These are phyloP conservation scores for Saccharum spontaneum DNA, from an alignment of 176 grass and related monocot species.

Conservation along the genomic window DNA sequence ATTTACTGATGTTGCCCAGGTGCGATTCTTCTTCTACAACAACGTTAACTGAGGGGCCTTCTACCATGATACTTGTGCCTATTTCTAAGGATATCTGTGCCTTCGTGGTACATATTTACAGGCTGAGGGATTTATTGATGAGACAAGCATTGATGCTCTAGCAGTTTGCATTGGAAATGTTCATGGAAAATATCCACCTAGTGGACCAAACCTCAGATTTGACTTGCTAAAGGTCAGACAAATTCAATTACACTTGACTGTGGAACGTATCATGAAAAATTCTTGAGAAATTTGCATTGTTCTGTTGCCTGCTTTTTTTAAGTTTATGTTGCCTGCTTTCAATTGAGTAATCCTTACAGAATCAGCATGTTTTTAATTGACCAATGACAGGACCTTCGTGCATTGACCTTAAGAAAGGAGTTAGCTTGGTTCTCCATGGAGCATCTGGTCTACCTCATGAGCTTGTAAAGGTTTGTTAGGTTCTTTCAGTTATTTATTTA, in stretches of 20 bases:
- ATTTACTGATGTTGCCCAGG: constrained; percentile 83
- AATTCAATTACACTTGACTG: constrained; percentile 12
- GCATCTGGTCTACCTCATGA: constrained; percentile 75
- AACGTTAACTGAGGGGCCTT: constrained; percentile 17
- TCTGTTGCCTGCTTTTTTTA: not conserved
- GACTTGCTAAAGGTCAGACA: constrained; percentile 84
- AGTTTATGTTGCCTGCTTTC: not conserved
- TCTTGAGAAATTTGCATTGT: not conserved
- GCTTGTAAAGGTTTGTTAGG: constrained; percentile 64
- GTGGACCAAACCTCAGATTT: constrained; percentile 72
- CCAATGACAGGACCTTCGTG: constrained; percentile 63
- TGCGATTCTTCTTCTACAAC: constrained; percentile 37
- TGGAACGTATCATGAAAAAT: not conserved
- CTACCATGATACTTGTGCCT: constrained; percentile 21
- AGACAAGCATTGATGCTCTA: constrained; percentile 78
- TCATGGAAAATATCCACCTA: constrained; percentile 84
- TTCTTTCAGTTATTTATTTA: not conserved
- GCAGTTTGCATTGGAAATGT: constrained; percentile 98
- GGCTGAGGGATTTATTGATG: constrained; percentile 83
- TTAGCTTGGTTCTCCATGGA: constrained; percentile 93
- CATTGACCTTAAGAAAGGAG: constrained; percentile 70
- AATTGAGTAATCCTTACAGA: not conserved
- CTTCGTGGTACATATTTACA: constrained; percentile 45
- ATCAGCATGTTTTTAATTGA: not conserved
- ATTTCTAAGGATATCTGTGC: constrained; percentile 1